Evolutionary conservation across 2,329 filamentous ascomycete genomes (phyloP).

Genomic region (Ascochyta koolunga): DNA sequence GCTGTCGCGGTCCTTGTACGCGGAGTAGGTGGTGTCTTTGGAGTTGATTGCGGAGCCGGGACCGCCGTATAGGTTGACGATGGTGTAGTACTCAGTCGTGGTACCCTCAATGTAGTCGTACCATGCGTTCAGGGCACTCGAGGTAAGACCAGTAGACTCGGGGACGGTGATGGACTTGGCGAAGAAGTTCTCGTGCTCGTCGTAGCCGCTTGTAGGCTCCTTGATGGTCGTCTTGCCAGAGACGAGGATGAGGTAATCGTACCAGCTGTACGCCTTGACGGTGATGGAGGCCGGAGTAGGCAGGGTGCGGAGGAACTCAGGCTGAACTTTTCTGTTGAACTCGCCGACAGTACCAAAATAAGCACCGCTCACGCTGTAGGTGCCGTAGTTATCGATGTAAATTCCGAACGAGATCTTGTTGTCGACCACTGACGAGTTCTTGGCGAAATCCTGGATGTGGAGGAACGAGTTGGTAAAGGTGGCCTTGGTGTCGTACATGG

Average conservation of each 20-base stretch:
- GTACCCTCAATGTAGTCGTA: slow-evolving; percentile 41
- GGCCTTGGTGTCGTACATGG: slow-evolving; percentile 34
- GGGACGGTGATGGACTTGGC: slow-evolving; percentile 51
- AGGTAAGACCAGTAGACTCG: slow-evolving; percentile 39
- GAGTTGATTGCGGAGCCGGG: slow-evolving; percentile 45
- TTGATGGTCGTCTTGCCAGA: slow-evolving; percentile 37
- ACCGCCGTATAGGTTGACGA: slow-evolving; percentile 50
- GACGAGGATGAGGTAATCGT: slow-evolving; percentile 52
- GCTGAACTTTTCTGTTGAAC: slow-evolving; percentile 48
- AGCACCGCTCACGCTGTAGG: slow-evolving; percentile 48
- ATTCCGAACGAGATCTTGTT: slow-evolving; percentile 51
- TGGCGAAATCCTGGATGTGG: slow-evolving; percentile 50
- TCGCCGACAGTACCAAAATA: slow-evolving; percentile 48
- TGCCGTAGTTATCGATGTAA: slow-evolving; percentile 46
- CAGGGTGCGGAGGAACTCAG: slow-evolving; percentile 49
- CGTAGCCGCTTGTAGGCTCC: slow-evolving; percentile 42
- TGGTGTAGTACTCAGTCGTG: slow-evolving; percentile 40
- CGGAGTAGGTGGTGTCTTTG: slow-evolving; percentile 42
- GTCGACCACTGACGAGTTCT: slow-evolving; percentile 50
- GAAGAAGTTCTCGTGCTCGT: slow-evolving; percentile 49
- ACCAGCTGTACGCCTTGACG: slow-evolving; percentile 41
- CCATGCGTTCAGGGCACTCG: slow-evolving; percentile 33
- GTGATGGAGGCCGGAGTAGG: slow-evolving; percentile 31
- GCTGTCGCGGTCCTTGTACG: slow-evolving; percentile 45
- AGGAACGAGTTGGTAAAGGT: slow-evolving; percentile 48